These are phyloP conservation scores for Fraxinus sp. DNA, from an alignment of 305 asterid genomes.

Conservation along the genomic window DNA sequence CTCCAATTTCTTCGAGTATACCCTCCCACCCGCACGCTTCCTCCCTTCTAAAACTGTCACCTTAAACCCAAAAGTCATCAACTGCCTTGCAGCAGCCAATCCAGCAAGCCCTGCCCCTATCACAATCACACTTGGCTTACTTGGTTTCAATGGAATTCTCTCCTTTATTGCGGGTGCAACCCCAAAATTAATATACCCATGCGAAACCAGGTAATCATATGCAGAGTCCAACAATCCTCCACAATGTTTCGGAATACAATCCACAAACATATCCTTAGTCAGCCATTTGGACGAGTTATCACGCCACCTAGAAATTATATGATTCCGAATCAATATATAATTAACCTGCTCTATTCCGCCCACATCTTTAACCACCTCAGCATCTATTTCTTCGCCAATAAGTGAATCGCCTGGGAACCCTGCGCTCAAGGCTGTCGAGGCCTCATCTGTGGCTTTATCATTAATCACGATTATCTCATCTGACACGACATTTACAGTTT, in stretches of 20 bases:
- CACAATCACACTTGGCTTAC: slow-evolving; percentile 56
- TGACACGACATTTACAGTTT: slow-evolving; percentile 43
- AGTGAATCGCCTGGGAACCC: slow-evolving; percentile 95
- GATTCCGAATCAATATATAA: slow-evolving; percentile 79
- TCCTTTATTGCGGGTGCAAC: slow-evolving; percentile 74
- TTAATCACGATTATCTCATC: slow-evolving; percentile 95
- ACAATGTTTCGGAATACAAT: slow-evolving; percentile 78
- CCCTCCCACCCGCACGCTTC: slow-evolving; percentile 95
- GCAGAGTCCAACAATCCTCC: slow-evolving; percentile 58
- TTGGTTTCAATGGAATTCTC: slow-evolving; percentile 50
- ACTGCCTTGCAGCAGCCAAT: slow-evolving; percentile 93
- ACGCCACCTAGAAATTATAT: slow-evolving; percentile 78
- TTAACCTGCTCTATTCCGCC: slow-evolving; percentile 98
- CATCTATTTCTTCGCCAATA: slow-evolving; percentile 87
- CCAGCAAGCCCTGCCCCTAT: slow-evolving; percentile 95
- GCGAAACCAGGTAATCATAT: slow-evolving; percentile 64
- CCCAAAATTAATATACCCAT: slow-evolving; percentile 91
- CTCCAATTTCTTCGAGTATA: slow-evolving; percentile 71
- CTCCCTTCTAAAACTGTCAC: slow-evolving; percentile 87
- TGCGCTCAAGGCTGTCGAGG: slow-evolving; percentile 77
- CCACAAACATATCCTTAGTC: slow-evolving; percentile 72
- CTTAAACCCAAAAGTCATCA: slow-evolving; percentile 86
- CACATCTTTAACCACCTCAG: slow-evolving; percentile 76
- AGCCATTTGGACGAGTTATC: slow-evolving; percentile 75
- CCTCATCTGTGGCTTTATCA: slow-evolving; percentile 87